Conservation (phyloP, 2,329 filamentous ascomycete genomes). For the Fusarium sp. region DNA sequence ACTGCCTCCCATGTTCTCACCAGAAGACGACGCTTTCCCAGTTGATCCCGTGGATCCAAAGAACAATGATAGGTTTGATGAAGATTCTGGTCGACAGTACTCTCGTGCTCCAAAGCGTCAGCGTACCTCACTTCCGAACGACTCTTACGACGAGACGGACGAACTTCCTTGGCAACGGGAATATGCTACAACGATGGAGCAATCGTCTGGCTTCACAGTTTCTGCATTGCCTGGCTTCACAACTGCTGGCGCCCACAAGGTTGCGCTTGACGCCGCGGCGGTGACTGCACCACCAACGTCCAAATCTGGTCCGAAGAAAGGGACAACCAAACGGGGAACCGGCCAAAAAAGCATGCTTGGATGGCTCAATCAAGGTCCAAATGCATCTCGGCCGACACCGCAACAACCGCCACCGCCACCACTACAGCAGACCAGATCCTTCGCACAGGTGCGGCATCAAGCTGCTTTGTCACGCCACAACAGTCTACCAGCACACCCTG, state of each 20-base stretch:
- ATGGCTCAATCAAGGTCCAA: constrained; percentile 54
- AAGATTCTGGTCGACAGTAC: constrained; percentile 35
- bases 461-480: constrained; percentile 45
- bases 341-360: constrained; percentile 62
- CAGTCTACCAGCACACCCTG: constrained; percentile 7
- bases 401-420: constrained; percentile 23
- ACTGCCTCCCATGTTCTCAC: constrained; percentile 68
- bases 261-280: constrained; percentile 51
- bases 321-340: constrained; percentile 52
- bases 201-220: constrained; percentile 71
- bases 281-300: constrained; percentile 29
- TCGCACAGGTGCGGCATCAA: constrained; percentile 47
- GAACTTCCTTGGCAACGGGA: constrained; percentile 60
- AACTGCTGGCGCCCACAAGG: constrained; percentile 71
- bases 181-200: constrained; percentile 75
- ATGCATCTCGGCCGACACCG: constrained; percentile 21
- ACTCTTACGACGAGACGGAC: constrained; percentile 28
- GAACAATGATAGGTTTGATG: constrained; percentile 40
- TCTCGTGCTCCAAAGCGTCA: constrained; percentile 51
- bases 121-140: constrained; percentile 41
- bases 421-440: constrained; percentile 35
- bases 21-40: constrained; percentile 80
- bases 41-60: constrained; percentile 69
- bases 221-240: constrained; percentile 73
- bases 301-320: constrained; percentile 43